A percentile compares a stretch with the other conserved stretches of the same genome.
phyloP scores from a whole-genome alignment of 1,284 basidiomycete species.

The Singerocomus inundabilis region DNA sequence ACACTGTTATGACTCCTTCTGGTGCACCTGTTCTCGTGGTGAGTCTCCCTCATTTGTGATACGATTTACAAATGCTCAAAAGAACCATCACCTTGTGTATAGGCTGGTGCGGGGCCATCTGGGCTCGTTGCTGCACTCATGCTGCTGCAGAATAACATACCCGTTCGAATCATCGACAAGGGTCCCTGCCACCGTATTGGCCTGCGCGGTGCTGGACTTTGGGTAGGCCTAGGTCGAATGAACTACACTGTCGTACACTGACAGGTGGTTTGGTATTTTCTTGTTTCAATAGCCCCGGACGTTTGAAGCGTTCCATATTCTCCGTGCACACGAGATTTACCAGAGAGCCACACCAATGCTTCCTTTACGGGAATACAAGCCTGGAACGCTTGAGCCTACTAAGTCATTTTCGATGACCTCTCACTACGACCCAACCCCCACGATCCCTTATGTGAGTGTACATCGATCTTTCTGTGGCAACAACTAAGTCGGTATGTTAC shows the following conservation, averaged over 20 bases:
- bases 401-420: constrained; percentile 10
- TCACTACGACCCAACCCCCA: constrained; percentile 23
- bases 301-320: constrained; percentile 32
- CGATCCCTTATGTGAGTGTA: constrained; percentile 22
- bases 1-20: too few relatives aligned
- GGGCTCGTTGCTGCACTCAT: constrained; percentile 48
- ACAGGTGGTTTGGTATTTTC: not conserved
- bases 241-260: not conserved
- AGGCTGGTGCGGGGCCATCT: constrained; percentile 50
- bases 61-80: too few relatives aligned
- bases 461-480: not conserved
- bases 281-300: constrained; percentile 28
- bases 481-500: not conserved
- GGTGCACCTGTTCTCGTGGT: too few relatives aligned
- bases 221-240: constrained; percentile 17
- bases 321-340: constrained; percentile 23
- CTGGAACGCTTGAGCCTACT: constrained; percentile 14
- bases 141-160: constrained; percentile 42
- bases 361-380: constrained; percentile 19
- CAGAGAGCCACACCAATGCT: not conserved
- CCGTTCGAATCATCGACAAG: constrained; percentile 39
- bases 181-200: constrained; percentile 18
- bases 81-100: constrained; percentile 4
- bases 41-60: too few relatives aligned
- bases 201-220: constrained; percentile 30